These are phyloP conservation scores for Tephrocybe sp. DNA, from an alignment of 768 basidiomycete species.

Conservation along the genomic window DNA sequence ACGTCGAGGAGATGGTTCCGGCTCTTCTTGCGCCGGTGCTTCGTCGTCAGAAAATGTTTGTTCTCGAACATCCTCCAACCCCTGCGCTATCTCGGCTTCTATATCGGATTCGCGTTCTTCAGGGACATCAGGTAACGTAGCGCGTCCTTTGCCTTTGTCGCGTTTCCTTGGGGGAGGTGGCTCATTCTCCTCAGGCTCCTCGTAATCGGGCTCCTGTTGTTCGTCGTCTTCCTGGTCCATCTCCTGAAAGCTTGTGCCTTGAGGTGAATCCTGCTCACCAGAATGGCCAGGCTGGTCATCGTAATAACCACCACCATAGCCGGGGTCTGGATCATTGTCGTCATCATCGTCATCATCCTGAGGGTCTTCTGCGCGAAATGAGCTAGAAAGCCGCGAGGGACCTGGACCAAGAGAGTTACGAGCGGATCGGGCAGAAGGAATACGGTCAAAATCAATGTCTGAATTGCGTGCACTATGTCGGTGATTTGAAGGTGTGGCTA, in stretches of 20 bases:
- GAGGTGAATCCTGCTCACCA: conserved; percentile 24
- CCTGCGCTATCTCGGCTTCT: conserved; percentile 44
- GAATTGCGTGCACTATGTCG: conserved; percentile 45
- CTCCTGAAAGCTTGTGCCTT: conserved; percentile 44
- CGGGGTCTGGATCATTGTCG: conserved; percentile 23
- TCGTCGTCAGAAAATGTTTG: conserved; percentile 30
- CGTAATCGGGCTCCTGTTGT: conserved; percentile 35
- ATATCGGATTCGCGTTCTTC: conserved; percentile 43
- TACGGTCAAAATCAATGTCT: conserved; percentile 58
- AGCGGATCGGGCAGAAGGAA: conserved; percentile 55
- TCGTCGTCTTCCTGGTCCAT: conserved; percentile 50
- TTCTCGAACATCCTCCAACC: conserved; percentile 35
- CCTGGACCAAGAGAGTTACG: conserved; percentile 33
- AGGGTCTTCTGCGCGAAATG: conserved; percentile 30
- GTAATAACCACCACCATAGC: conserved; percentile 27
- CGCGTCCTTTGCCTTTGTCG: conserved; percentile 17
- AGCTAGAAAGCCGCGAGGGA: conserved; percentile 39
- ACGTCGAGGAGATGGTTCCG: conserved; percentile 26
- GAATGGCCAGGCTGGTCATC: conserved; percentile 24
- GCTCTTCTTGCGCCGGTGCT: conserved; percentile 27
- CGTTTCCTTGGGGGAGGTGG: conserved; percentile 16
- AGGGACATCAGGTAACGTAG: conserved; percentile 29
- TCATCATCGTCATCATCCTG: conserved; percentile 30
- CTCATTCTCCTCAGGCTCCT: conserved; percentile 29
- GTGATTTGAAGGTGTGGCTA: conserved; percentile 39